Evolutionary conservation across 305 asterid genomes (phyloP).

Genomic region (Fraxinus latifolia): DNA sequence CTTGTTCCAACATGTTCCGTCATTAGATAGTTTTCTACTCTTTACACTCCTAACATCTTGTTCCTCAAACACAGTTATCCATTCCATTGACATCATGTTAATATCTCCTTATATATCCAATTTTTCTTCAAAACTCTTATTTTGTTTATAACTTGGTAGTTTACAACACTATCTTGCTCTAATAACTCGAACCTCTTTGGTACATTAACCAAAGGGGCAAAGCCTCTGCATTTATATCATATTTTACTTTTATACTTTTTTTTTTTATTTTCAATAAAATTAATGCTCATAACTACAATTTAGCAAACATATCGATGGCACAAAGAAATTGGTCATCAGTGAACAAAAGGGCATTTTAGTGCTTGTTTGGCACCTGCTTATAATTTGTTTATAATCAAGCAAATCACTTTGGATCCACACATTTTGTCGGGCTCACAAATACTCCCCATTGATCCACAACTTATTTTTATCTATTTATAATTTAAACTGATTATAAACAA

Average conservation of each 20-base stretch:
- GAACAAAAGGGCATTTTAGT: not conserved
- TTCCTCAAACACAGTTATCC: not conserved
- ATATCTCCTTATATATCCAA: not conserved
- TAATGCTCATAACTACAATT: not conserved
- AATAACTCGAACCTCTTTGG: not conserved
- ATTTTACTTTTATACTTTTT: not conserved
- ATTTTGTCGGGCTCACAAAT: not conserved
- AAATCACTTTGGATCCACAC: not conserved
- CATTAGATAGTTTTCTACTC: not conserved
- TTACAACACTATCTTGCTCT: not conserved
- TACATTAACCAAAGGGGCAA: not conserved
- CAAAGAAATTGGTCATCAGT: not conserved
- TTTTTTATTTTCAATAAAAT: not conserved
- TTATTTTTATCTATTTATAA: not conserved
- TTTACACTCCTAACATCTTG: not conserved
- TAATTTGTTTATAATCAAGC: not conserved
- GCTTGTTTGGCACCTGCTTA: not conserved
- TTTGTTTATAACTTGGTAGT: not conserved
- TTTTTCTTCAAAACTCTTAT: not conserved
- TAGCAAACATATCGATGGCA: not conserved
- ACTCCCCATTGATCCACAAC: not conserved
- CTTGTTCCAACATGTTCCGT: not conserved
- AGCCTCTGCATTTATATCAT: not conserved
- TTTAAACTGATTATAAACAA: too few species aligned
- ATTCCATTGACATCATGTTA: not conserved